phyloP scores from a whole-genome alignment of 805 yeast genomes.

The Suhomyces prunicola region DNA sequence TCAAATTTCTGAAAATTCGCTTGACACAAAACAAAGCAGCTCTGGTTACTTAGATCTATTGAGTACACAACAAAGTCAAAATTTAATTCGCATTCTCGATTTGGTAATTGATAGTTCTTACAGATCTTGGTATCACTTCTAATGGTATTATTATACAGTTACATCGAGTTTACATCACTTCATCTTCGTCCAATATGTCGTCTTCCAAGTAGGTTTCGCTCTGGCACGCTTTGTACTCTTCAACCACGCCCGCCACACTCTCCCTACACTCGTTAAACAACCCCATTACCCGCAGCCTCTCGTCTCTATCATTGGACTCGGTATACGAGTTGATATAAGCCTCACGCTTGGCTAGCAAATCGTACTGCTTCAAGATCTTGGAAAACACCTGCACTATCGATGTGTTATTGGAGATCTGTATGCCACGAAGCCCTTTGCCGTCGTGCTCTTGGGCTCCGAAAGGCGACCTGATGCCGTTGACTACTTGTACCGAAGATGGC shows the following conservation, averaged over 20 bases:
- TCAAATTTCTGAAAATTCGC: no score
- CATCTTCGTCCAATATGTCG: slow-evolving; percentile 35
- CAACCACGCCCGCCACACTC: slow-evolving; percentile 41
- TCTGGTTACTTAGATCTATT: no score
- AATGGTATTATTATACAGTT: background rate
- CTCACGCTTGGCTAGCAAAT: slow-evolving; percentile 68
- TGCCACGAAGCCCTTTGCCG: slow-evolving; percentile 52
- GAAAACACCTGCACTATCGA: slow-evolving; percentile 65
- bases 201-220: slow-evolving; percentile 46
- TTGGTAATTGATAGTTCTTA: no score
- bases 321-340: slow-evolving; percentile 83
- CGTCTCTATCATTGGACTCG: slow-evolving; percentile 43
- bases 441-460: slow-evolving; percentile 28
- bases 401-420: slow-evolving; percentile 81
- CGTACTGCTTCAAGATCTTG: slow-evolving; percentile 72
- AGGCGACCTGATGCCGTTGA: slow-evolving; percentile 72
- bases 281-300: slow-evolving; percentile 43
- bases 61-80: no score
- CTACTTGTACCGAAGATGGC: slow-evolving; percentile 73
- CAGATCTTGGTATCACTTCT: no score
- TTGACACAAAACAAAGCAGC: no score
- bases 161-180: slow-evolving; percentile 12
- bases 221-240: slow-evolving; percentile 46
- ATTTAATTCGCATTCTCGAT: no score
- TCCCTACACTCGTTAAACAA: slow-evolving; percentile 50